Evolutionary conservation across 1,284 basidiomycete genomes (phyloP).

Genomic region (Trichosporon inkin): DNA sequence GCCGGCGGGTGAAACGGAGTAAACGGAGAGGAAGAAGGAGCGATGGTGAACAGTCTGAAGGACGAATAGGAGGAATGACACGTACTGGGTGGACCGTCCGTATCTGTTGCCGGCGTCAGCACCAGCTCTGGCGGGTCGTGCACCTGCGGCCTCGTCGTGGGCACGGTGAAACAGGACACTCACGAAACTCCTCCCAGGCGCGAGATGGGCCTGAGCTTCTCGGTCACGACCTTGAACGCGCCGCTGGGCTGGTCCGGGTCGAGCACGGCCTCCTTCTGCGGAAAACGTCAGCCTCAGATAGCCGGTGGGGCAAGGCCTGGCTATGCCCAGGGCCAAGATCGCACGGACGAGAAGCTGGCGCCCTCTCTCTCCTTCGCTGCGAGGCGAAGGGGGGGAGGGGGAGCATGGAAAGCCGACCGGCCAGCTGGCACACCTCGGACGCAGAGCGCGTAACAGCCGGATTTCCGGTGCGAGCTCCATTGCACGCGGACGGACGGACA

Average conservation of each 20-base stretch:
- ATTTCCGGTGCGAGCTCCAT: too few species aligned
- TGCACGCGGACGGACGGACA: too few species aligned
- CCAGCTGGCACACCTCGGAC: too few species aligned
- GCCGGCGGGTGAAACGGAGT: not conserved
- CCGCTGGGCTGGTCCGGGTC: slow-evolving; percentile 53
- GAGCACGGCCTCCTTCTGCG: slow-evolving; percentile 55
- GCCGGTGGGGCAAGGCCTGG: too few species aligned
- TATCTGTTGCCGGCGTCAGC: slow-evolving; percentile 23
- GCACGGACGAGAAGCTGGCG: too few species aligned
- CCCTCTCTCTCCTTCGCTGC: too few species aligned
- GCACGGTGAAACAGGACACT: slow-evolving; percentile 26
- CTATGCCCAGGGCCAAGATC: too few species aligned
- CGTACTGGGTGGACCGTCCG: slow-evolving; percentile 57
- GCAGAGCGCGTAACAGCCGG: too few species aligned
- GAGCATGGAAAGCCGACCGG: too few species aligned
- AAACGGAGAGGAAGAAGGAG: slow-evolving; percentile 1
- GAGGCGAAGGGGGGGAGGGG: too few species aligned
- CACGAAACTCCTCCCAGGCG: slow-evolving; percentile 64
- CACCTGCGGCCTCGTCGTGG: not conserved
- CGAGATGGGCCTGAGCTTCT: slow-evolving; percentile 60
- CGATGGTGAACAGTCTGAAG: not conserved
- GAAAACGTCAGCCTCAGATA: not conserved
- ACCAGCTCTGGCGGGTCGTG: not conserved
- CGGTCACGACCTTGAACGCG: slow-evolving; percentile 33
- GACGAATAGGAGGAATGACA: slow-evolving; percentile 8